A percentile compares a stretch with the other conserved stretches of the same genome.
Evolutionary conservation across 208 protist genomes (phyloP).

Genomic region (Angomonas ambiguus): DNA sequence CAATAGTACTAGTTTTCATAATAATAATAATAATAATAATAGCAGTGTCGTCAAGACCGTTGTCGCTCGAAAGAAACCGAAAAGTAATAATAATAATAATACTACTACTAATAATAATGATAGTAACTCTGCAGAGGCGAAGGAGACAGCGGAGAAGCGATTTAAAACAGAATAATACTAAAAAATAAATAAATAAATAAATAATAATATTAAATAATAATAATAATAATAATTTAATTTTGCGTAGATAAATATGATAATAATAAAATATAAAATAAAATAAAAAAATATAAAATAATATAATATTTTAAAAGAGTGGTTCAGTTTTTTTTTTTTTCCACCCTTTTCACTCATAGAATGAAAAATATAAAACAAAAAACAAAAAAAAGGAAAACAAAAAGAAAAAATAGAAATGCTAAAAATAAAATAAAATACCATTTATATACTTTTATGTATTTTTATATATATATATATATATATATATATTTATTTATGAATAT

Average conservation of each 20-base stretch:
- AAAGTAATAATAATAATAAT: conserved; percentile 11
- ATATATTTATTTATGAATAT: conserved; percentile 11
- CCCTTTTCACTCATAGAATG: conserved; percentile 5
- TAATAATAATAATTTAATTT: conserved; percentile 1
- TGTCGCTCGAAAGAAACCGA: conserved; percentile 69
- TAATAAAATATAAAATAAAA: not conserved
- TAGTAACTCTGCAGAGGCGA: too few species aligned
- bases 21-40: conserved; percentile 29
- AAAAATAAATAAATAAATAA: not conserved
- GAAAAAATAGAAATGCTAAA: not conserved
- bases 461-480: conserved; percentile 1
- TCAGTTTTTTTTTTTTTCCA: conserved; percentile 12
- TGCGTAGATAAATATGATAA: not conserved
- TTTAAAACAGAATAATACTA: not conserved
- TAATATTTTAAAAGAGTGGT: conserved; percentile 8
- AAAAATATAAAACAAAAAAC: not conserved
- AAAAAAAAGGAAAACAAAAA: not conserved
- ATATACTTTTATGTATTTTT: conserved; percentile 5
- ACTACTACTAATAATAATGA: conserved; percentile 1
- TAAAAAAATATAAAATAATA: conserved; percentile 20
- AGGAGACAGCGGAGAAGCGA: too few species aligned
- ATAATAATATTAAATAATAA: conserved; percentile 7
- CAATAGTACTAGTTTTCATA: conserved; percentile 5
- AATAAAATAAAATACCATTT: not conserved
- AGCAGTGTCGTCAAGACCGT: conserved; percentile 37